Base-by-base conservation (phyloP, 1,284 basidiomycete genomes). In the Moniliophthora roreri region DNA sequence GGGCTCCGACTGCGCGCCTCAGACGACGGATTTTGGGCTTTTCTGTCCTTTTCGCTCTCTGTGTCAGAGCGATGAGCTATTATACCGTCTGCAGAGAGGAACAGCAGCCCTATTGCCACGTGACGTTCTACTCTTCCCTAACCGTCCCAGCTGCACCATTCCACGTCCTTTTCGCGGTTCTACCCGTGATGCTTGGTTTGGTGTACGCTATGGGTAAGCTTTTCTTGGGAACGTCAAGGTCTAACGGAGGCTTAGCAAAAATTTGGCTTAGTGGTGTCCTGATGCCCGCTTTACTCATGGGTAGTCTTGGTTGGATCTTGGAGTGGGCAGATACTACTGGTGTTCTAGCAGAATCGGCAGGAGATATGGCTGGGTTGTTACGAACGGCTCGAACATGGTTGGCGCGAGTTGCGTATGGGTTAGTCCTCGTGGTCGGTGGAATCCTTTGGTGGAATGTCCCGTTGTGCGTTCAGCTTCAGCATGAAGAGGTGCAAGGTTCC, bases 1-100 rank as follows among this genome's bases (percentile, higher is more conserved):
- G 76, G 1, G 87, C 89, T 0, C 87, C 90, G 0, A 86, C 83
- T 4, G 60, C 79, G 0, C 79, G 82, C 16, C 77, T 95, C 49
- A 84, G 91, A n/a, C 73, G 78, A 51, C 87, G 91, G 36, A 88
- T 96, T 50, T 71, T 94, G 8, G 77, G 81, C 0, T 89, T 92
- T 63, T 82, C 85, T 8, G 61, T 79, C 3, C 64, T 89, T 2
- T 87, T 89, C 56, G 82, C 87, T 0, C 62, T 82, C n/a, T 85
- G 87, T 56, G 78, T 89, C 4, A 83, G 95, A 9, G 64, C 92
- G 11, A 87, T 93, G 65, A 79, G 85, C 0, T 67, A 81, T 51
- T 89, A 87, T 63, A 92, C 93, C 0, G 84, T 95, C 0, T 99
- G 96, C 66, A 77, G 97, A 50, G 97, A 99, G 67, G 97, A 99